Conservation (phyloP, 164 flowering plant genomes). For the Magnolia sinica region DNA sequence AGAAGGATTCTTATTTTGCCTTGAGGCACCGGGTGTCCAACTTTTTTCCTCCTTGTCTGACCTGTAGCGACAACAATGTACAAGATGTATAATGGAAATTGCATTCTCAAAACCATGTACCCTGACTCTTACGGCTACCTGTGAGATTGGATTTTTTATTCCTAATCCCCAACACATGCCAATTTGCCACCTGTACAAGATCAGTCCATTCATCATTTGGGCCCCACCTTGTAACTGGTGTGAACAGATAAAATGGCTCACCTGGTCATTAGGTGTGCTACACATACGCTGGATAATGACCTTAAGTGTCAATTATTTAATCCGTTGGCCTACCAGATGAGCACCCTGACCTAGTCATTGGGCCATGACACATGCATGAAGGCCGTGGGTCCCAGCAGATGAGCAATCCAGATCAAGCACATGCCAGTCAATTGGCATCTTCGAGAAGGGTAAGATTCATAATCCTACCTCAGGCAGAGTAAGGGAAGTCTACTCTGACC, state of each 20-base stretch:
- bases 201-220: background rate
- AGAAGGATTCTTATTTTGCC: constrained; percentile 24
- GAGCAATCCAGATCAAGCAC: too few species aligned
- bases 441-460: too few species aligned
- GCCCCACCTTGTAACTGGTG: background rate
- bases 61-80: constrained; percentile 28
- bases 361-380: too few species aligned
- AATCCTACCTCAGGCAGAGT: too few species aligned
- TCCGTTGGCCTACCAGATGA: too few species aligned
- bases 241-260: background rate
- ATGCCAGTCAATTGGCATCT: too few species aligned
- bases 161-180: background rate
- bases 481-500: too few species aligned
- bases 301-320: too few species aligned
- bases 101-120: constrained; percentile 1
- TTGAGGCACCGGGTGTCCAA: constrained; percentile 21
- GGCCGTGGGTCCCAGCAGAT: too few species aligned
- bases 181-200: background rate
- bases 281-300: background rate
- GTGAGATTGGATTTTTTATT: background rate
- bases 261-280: background rate
- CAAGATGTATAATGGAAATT: background rate
- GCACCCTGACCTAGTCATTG: too few species aligned
- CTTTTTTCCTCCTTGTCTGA: constrained; percentile 37
- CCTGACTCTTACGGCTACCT: background rate